Evolutionary conservation across 202 grass and related monocot genomes (phyloP), one percentile per base, ranked within the genome.

Genomic region (Musa balbisiana): DNA sequence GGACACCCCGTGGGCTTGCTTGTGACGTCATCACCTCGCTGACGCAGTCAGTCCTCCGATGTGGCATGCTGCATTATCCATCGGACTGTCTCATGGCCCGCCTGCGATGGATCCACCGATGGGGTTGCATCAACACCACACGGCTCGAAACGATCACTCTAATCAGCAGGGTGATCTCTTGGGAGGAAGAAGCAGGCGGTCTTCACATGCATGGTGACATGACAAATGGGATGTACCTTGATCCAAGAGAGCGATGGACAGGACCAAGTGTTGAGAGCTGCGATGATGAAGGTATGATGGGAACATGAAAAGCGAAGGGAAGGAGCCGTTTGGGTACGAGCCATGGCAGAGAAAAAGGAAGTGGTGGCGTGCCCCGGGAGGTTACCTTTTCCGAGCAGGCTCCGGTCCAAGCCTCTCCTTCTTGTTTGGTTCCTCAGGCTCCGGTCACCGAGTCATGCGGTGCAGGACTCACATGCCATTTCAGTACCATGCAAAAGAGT

Each of bases 221-320:
- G 67, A 70, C 43, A 70, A 69, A 21, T 51, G 17, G 11, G 29
- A 50, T 21, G 43, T 13, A 66, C 23, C 0, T 29, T 60, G 16
- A 60, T 60, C 56, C 19, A n/a, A 17, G 33, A 43, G 33, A 43
- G 33, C 33, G 4, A 8, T 43, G 21, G 63, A 65, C 22, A 25
- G 20, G 22, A 25, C n/a, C 15, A 13, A n/a, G 63, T 3, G 19
- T 43, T 43, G 33, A 9, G 14, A 49, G 66, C 2, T 1, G 4
- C 14, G 67, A 69, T 69, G 67, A 69, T 69, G 67, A 69, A 69
- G 12, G 43, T 51, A 70, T 70, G 67, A 59, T 49, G 10, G 19
- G 16, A 24, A 55, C 27, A 26, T 8, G 33, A 43, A 43, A 43
- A 43, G 33, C 33, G 33, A 43, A 43, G 33, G 33, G 33, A 6